phyloP scores from a whole-genome alignment of 2,329 filamentous ascomycete species.

The Calonectria honghensis region DNA sequence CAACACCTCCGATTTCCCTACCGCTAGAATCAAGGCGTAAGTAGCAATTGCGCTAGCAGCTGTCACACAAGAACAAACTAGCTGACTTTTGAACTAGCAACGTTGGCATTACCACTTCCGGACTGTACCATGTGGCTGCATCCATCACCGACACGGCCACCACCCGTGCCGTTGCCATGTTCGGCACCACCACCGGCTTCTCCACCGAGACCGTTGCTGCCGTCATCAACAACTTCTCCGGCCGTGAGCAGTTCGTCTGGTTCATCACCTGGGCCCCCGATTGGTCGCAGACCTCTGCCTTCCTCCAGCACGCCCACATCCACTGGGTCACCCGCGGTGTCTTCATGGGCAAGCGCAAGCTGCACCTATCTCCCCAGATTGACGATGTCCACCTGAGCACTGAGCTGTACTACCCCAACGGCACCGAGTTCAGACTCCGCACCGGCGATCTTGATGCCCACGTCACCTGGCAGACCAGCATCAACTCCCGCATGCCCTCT shows the following conservation, averaged over 20 bases:
- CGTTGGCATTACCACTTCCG: constrained; percentile 42
- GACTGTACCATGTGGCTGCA: constrained; percentile 44
- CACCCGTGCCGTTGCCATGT: constrained; percentile 42
- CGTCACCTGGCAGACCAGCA: constrained; percentile 41
- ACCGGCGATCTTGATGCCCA: constrained; percentile 43
- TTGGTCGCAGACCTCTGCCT: constrained; percentile 44
- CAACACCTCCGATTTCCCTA: constrained; percentile 41
- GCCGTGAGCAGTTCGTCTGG: constrained; percentile 49
- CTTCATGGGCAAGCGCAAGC: constrained; percentile 47
- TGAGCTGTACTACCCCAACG: constrained; percentile 41
- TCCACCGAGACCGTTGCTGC: constrained; percentile 41
- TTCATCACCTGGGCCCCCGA: constrained; percentile 47
- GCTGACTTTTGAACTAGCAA: constrained; percentile 8
- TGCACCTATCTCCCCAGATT: constrained; percentile 42
- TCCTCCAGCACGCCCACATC: constrained; percentile 45
- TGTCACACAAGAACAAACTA: neutral
- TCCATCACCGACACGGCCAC: constrained; percentile 40
- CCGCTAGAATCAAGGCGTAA: constrained; percentile 44
- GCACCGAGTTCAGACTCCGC: constrained; percentile 43
- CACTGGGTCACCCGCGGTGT: constrained; percentile 48
- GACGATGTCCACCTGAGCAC: constrained; percentile 44
- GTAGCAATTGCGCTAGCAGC: neutral
- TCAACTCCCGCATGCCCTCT: constrained; percentile 43
- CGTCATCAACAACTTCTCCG: constrained; percentile 44
- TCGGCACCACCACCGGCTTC: constrained; percentile 40